These are phyloP conservation scores for Blyttiomyces sp. DNA, from an alignment of 371 early-diverging fungal species.

Conservation along the genomic window DNA sequence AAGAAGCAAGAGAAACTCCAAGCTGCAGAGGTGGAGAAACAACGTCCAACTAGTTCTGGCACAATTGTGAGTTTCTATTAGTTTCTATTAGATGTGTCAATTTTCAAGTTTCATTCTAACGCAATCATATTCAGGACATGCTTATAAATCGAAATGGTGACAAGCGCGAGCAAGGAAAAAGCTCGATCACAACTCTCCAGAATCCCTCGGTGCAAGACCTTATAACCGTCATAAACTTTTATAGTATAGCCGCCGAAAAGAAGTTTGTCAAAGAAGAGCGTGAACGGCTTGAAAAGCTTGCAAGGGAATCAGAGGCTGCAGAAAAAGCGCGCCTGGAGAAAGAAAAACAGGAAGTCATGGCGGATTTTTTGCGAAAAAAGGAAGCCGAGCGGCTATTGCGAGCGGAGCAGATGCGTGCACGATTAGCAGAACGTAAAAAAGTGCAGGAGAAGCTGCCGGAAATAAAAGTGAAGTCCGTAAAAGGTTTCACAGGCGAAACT, in stretches of 20 bases:
- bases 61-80: not conserved
- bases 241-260: conserved; percentile 13
- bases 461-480: not conserved
- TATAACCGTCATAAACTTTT: conserved; percentile 34
- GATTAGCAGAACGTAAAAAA: conserved; percentile 13
- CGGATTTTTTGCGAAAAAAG: conserved; percentile 24
- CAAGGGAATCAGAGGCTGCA: conserved; percentile 23
- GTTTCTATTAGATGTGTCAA: not conserved
- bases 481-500: conserved; percentile 33
- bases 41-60: not conserved
- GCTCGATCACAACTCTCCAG: conserved; percentile 29
- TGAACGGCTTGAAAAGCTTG: conserved; percentile 26
- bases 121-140: not conserved
- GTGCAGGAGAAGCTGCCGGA: conserved; percentile 9
- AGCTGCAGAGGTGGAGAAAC: not conserved
- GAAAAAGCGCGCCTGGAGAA: conserved; percentile 21
- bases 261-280: conserved; percentile 22
- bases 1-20: too few species aligned
- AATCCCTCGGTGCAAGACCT: conserved; percentile 35
- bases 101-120: not conserved
- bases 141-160: not conserved
- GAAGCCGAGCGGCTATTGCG: conserved; percentile 29
- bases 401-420: conserved; percentile 16
- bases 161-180: not conserved
- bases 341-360: conserved; percentile 18